These are phyloP conservation scores for Nevesoporus exiguus DNA, from an alignment of 768 basidiomycete genomes.

Conservation along the genomic window DNA sequence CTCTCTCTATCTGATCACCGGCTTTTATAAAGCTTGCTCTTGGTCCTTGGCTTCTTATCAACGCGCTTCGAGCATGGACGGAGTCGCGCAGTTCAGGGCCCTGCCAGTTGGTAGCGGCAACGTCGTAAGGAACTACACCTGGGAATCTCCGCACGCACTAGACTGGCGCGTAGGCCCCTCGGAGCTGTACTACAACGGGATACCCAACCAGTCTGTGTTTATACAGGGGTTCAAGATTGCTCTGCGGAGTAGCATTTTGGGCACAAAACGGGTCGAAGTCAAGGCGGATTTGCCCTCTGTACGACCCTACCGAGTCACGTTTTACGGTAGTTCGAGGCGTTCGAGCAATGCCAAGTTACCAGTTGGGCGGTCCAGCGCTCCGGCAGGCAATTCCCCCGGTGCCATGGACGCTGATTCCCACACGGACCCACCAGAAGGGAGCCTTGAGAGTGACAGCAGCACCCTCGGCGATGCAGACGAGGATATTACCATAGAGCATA, in stretches of 20 bases:
- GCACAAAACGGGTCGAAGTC: background rate
- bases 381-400: background rate
- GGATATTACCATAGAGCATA: background rate
- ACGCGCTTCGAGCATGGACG: background rate
- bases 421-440: background rate
- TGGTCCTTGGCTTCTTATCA: background rate
- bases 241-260: background rate
- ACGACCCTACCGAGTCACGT: background rate
- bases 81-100: background rate
- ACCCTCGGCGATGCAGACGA: background rate
- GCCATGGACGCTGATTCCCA: background rate
- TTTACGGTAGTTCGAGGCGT: background rate
- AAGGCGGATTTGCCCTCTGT: background rate
- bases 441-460: background rate
- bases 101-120: background rate
- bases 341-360: background rate
- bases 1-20: background rate
- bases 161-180: background rate
- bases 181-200: background rate
- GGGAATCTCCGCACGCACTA: background rate
- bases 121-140: background rate
- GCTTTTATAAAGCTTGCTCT: background rate
- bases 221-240: conserved; percentile 2
- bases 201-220: background rate
- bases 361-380: background rate